Base-by-base conservation (phyloP, 192 early-diverging fungal genomes). In the Phycomyces blakesleeanus region DNA sequence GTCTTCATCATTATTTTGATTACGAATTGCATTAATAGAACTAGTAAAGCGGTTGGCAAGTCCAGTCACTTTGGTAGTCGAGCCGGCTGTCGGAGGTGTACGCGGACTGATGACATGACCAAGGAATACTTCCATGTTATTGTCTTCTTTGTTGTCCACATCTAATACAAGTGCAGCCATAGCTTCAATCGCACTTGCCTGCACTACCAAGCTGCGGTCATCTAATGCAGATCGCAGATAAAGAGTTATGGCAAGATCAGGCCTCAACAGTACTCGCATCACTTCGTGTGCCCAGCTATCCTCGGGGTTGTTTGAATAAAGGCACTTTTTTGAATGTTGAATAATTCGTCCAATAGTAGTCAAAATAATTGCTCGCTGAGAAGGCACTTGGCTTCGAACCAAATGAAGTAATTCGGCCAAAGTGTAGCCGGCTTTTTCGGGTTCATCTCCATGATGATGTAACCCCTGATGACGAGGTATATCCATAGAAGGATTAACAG, bases 381-480 rank as follows among this genome's bases (percentile, higher is more conserved):
- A 81, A 3, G 90, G 89, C 3, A 91, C 85, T 5, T 88, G 85
- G 60, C 92, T 94, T 55, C 90, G 85, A 49, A 87, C 83, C 40
- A 96, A 74, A 69, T 91, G 85, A 26, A 93, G 71, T 14, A 96
- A 68, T 73, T 96, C 94, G 0, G 86, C 78, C 0, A 94, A 66
- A 0, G 92, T 91, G 72, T 96, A 97, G 25, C 95, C 95, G 18
- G 95, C 85, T 57, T 84, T 78, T 0, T 85, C 85, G 11, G 95
- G 92, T 26, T 90, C 82, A 18, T 87, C 85, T 7, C 92, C 93
- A 62, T 97, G 95, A 71, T 97, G 95, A 77, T 96, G 91, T 11
- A 97, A 76, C 5, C 91, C 95, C 0, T 74, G 71, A 56, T 86
- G 75, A 0, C 76, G 68, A 1, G 89, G 85, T 1, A 87, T 71